Evolutionary conservation across 768 basidiomycete genomes (phyloP).

Genomic region (Collybiopsis confluens): DNA sequence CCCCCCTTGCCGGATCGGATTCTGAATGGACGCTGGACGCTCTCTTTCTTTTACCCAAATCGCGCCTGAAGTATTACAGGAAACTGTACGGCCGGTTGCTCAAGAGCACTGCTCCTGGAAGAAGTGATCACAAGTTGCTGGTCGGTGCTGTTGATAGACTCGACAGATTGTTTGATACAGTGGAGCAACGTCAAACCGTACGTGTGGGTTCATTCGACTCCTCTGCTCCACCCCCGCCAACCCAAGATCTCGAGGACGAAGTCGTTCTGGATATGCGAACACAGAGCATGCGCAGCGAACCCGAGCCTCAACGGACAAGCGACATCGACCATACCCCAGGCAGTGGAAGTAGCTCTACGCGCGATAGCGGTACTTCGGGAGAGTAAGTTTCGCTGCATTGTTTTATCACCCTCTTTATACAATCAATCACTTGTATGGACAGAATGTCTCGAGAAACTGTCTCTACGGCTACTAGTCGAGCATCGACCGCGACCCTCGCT

Average conservation of each 20-base stretch:
- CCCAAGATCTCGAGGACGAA: conserved; percentile 45
- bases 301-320: conserved; percentile 14
- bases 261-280: conserved; percentile 53
- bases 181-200: conserved; percentile 56
- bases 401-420: not conserved
- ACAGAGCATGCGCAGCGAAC: conserved; percentile 22
- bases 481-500: conserved; percentile 46
- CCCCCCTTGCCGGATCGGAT: conserved; percentile 35
- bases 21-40: conserved; percentile 79
- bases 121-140: conserved; percentile 82
- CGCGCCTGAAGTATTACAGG: conserved; percentile 85
- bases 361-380: conserved; percentile 48
- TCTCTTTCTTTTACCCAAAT: conserved; percentile 83
- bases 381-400: conserved; percentile 41
- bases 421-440: conserved; percentile 33
- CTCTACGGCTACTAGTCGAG: conserved; percentile 47
- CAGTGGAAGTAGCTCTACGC: conserved; percentile 49
- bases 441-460: conserved; percentile 58
- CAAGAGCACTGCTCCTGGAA: conserved; percentile 80
- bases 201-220: conserved; percentile 39
- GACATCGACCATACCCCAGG: conserved; percentile 27
- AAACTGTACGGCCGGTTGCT: conserved; percentile 84
- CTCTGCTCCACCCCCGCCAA: conserved; percentile 13
- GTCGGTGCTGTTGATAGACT: conserved; percentile 78
- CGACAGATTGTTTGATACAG: conserved; percentile 61